Evolutionary conservation across 768 basidiomycete species (phyloP).

Genomic region (Lactifluus piperatus): DNA sequence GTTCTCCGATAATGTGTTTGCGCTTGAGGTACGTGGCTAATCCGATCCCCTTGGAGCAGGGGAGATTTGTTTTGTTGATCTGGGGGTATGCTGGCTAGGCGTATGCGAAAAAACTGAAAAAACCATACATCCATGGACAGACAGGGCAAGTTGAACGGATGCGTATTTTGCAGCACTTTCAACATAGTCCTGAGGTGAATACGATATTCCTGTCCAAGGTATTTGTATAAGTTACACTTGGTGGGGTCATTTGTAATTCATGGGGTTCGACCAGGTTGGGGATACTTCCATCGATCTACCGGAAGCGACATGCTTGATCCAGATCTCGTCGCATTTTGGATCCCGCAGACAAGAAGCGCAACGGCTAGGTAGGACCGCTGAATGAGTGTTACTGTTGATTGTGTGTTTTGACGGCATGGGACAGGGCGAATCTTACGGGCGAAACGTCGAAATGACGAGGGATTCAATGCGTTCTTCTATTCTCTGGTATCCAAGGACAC

Average conservation of each 20-base stretch:
- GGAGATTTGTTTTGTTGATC: not conserved
- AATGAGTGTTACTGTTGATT: not conserved
- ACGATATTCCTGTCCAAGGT: constrained; percentile 98
- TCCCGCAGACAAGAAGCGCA: constrained; percentile 98
- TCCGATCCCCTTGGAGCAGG: not conserved
- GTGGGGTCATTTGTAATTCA: constrained; percentile 16
- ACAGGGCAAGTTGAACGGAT: constrained; percentile 94
- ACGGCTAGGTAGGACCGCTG: constrained; percentile 56
- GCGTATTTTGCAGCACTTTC: constrained; percentile 91
- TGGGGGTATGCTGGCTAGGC: constrained; percentile 37
- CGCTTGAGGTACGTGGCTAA: constrained; percentile 63
- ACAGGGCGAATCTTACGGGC: constrained; percentile 92
- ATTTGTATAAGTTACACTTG: constrained; percentile 3
- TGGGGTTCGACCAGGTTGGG: constrained; percentile 54
- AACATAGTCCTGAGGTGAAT: constrained; percentile 90
- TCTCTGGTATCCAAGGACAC: constrained; percentile 98
- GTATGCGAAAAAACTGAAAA: constrained; percentile 89
- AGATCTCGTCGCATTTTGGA: constrained; percentile 98
- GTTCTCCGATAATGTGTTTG: constrained; percentile 97
- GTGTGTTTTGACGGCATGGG: not conserved
- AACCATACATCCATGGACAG: constrained; percentile 93
- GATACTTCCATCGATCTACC: constrained; percentile 99
- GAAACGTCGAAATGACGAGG: constrained; percentile 96
- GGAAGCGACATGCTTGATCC: constrained; percentile 98
- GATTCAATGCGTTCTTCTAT: constrained; percentile 99